These are phyloP conservation scores for Alternaria triticimaculans DNA, from an alignment of 2,329 filamentous ascomycete species.

Conservation along the genomic window DNA sequence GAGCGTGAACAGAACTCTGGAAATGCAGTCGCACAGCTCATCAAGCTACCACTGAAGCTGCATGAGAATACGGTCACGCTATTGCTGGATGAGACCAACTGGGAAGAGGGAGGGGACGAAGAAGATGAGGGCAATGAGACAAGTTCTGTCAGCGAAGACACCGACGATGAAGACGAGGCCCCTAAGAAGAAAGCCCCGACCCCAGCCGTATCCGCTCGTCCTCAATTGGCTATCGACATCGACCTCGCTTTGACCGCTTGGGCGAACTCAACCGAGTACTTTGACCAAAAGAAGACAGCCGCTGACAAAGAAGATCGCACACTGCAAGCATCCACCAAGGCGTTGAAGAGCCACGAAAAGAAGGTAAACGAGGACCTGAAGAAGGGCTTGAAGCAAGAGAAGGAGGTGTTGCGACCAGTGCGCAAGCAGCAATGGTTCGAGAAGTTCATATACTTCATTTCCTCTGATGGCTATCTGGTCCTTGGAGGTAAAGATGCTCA, in stretches of 20 bases:
- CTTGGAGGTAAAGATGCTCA: constrained; percentile 86
- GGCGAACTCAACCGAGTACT: constrained; percentile 90
- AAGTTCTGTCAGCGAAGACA: constrained; percentile 70
- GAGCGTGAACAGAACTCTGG: constrained; percentile 81
- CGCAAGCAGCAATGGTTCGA: constrained; percentile 93
- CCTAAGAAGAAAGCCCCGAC: constrained; percentile 56
- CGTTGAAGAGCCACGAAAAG: constrained; percentile 86
- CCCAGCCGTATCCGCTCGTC: constrained; percentile 45
- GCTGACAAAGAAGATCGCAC: constrained; percentile 90
- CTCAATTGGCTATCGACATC: constrained; percentile 76
- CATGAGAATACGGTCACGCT: constrained; percentile 89
- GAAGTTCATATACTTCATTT: constrained; percentile 95
- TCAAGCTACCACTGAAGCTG: constrained; percentile 85
- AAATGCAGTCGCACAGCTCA: constrained; percentile 86
- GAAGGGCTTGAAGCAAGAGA: constrained; percentile 89
- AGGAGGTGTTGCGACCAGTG: constrained; percentile 81
- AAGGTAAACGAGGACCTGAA: constrained; percentile 87
- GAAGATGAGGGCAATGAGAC: constrained; percentile 63
- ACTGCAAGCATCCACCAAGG: constrained; percentile 77
- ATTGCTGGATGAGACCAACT: constrained; percentile 73
- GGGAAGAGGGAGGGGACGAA: constrained; percentile 67
- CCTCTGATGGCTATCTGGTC: constrained; percentile 92
- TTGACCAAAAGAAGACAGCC: constrained; percentile 84
- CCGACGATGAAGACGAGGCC: constrained; percentile 63
- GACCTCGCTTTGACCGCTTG: constrained; percentile 82